phyloP scores from a whole-genome alignment of 495 filamentous ascomycete genomes.

The Neurospora sp. region DNA sequence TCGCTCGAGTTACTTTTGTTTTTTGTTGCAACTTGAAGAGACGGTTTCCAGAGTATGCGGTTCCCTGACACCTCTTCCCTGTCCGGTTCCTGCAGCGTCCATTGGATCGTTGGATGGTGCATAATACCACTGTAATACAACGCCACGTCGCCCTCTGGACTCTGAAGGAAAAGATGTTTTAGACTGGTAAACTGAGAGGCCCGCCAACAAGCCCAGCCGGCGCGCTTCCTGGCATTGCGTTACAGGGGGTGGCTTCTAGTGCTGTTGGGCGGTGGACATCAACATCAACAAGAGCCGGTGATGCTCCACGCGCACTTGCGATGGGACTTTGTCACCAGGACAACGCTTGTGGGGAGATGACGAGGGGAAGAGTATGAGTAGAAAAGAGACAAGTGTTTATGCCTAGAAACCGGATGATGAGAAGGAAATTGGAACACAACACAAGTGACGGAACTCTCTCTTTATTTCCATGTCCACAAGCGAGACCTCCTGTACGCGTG shows the following conservation, averaged over 20 bases:
- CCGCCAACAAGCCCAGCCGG: not conserved
- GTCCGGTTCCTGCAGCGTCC: not conserved
- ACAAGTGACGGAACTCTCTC: not conserved
- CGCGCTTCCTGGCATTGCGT: not conserved
- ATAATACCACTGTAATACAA: not conserved
- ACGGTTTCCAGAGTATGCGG: not conserved
- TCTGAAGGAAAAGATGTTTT: not conserved
- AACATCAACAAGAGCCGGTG: not conserved
- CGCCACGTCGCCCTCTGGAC: not conserved
- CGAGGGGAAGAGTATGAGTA: not conserved
- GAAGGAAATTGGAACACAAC: not conserved
- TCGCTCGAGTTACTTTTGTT: not conserved
- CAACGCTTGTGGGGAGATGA: not conserved
- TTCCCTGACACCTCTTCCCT: not conserved
- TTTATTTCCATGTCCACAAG: not conserved
- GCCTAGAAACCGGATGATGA: not conserved
- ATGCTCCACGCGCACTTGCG: not conserved
- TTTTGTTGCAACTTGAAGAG: not conserved
- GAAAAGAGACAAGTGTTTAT: not conserved
- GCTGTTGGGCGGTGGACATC: not conserved
- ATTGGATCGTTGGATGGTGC: not conserved
- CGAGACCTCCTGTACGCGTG: not conserved
- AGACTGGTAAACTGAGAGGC: not conserved
- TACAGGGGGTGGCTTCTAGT: not conserved
- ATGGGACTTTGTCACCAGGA: not conserved